Conservation (phyloP, 768 basidiomycete species). For the Russula ochroleuca region DNA sequence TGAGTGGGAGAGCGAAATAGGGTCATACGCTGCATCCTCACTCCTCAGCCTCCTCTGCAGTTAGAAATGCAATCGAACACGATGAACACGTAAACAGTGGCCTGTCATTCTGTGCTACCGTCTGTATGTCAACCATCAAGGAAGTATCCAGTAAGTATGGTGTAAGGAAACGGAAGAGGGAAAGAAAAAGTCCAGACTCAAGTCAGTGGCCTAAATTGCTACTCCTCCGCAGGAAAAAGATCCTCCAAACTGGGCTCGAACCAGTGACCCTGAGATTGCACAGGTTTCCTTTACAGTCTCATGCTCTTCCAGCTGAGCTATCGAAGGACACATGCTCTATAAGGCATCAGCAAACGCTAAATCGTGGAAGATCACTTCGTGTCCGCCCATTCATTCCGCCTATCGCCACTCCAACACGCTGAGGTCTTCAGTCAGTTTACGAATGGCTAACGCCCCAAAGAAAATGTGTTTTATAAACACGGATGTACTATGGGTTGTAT, state of each 20-base stretch:
- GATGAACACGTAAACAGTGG: constrained; percentile 81
- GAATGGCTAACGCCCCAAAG: neutral
- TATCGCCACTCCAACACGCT: no score
- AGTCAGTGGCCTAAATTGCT: neutral
- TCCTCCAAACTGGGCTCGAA: constrained; percentile 27
- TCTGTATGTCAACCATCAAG: constrained; percentile 22
- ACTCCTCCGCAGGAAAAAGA: neutral
- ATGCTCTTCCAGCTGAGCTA: constrained; percentile 27
- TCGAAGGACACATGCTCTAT: constrained; percentile 11
- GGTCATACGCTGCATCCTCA: constrained; percentile 74
- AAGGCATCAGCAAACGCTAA: no score
- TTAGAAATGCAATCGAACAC: constrained; percentile 81
- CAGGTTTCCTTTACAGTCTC: constrained; percentile 22
- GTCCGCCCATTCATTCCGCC: no score
- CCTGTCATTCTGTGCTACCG: constrained; percentile 25
- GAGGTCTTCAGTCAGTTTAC: neutral
- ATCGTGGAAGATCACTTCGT: no score
- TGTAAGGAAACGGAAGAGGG: neutral
- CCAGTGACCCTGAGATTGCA: constrained; percentile 25
- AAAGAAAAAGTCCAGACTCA: no score
- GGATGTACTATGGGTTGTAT: neutral
- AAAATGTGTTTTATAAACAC: neutral
- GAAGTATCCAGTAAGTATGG: neutral
- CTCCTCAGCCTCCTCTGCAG: constrained; percentile 75
- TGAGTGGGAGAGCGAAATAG: neutral